These are phyloP conservation scores for Ceratocystiopsis minuta DNA, from an alignment of 2,329 filamentous ascomycete species.

Conservation along the genomic window DNA sequence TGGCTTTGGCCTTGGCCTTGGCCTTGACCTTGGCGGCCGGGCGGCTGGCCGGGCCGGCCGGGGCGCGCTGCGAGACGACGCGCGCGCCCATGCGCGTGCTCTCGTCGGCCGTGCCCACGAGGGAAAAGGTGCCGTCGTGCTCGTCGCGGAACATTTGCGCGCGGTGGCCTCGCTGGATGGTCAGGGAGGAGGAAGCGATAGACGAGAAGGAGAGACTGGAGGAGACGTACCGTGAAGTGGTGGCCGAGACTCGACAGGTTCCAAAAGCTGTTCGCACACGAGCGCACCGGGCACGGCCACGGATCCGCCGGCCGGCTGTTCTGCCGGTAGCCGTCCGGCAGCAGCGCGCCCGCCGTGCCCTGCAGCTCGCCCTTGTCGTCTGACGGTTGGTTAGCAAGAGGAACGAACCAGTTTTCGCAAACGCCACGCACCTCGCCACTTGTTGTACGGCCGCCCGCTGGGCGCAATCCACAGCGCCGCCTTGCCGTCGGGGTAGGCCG, in stretches of 20 bases:
- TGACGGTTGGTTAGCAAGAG: not conserved
- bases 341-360: not conserved
- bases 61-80: constrained; percentile 3
- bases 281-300: constrained; percentile 7
- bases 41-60: not conserved
- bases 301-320: not conserved
- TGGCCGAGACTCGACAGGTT: constrained; percentile 1
- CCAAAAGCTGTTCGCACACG: constrained; percentile 4
- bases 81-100: not conserved
- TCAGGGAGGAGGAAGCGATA: not conserved
- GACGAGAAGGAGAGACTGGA: not conserved
- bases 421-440: constrained; percentile 1
- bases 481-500: no score
- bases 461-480: not conserved
- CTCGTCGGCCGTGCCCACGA: not conserved
- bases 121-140: constrained; percentile 4
- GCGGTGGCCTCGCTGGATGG: constrained; percentile 1
- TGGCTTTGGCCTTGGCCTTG: not conserved
- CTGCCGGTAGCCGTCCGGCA: constrained; percentile 5
- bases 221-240: constrained; percentile 3
- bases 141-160: constrained; percentile 4
- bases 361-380: not conserved
- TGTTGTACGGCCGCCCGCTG: constrained; percentile 2
- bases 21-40: not conserved
- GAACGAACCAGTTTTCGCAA: no score